These are phyloP conservation scores for Populus davidiana DNA, from an alignment of 345 rosid species.

Conservation along the genomic window DNA sequence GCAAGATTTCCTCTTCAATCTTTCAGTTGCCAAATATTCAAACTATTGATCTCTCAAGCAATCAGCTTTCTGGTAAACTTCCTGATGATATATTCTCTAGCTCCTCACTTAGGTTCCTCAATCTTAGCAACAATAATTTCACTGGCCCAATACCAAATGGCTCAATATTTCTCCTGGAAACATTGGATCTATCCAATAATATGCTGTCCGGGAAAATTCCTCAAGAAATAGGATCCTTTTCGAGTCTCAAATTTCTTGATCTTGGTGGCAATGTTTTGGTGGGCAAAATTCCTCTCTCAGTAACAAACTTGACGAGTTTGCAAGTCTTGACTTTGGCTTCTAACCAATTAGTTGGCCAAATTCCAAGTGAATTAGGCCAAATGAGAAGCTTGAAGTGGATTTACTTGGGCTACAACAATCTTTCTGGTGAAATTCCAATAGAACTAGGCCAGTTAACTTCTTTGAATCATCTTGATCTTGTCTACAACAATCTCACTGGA, in stretches of 20 bases:
- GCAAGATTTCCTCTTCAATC: constrained; percentile 39
- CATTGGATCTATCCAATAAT: constrained; percentile 79
- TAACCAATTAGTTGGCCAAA: constrained; percentile 60
- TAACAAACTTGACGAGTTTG: constrained; percentile 49
- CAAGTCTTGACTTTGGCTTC: constrained; percentile 71
- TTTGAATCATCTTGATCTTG: constrained; percentile 77
- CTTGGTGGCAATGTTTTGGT: constrained; percentile 75
- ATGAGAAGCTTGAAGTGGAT: constrained; percentile 68
- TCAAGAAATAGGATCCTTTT: constrained; percentile 48
- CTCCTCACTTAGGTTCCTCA: constrained; percentile 57
- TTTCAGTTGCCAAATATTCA: constrained; percentile 54
- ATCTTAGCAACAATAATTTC: constrained; percentile 84
- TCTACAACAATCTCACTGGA: constrained; percentile 80
- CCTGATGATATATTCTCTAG: constrained; percentile 42
- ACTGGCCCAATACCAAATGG: constrained; percentile 53
- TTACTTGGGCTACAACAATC: constrained; percentile 83
- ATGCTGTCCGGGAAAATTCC: constrained; percentile 63
- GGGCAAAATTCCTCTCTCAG: constrained; percentile 53
- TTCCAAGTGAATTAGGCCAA: constrained; percentile 50
- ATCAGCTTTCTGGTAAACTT: constrained; percentile 57
- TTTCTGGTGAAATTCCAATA: constrained; percentile 69
- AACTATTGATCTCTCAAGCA: constrained; percentile 59
- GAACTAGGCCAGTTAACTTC: constrained; percentile 53
- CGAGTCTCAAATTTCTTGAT: constrained; percentile 55
- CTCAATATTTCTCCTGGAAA: constrained; percentile 35